Evolutionary conservation across 208 protist genomes (phyloP).

Genomic region (Trypanosoma platydactyli): DNA sequence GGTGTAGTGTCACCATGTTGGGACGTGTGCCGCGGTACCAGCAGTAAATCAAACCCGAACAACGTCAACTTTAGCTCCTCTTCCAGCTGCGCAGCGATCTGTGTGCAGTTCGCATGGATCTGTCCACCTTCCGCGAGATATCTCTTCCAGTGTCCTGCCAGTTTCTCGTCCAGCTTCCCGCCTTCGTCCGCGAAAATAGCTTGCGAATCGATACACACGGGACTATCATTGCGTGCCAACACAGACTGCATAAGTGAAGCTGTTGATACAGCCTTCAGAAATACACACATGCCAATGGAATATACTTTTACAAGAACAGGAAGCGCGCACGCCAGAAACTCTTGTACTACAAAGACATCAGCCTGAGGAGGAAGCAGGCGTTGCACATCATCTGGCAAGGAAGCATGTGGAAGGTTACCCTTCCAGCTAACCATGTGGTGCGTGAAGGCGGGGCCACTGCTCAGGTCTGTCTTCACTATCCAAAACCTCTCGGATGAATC

Average conservation of each 20-base stretch:
- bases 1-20: not conserved
- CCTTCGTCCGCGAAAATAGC: conserved; percentile 25
- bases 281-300: conserved; percentile 54
- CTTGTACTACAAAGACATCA: conserved; percentile 64
- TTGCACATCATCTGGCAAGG: conserved; percentile 36
- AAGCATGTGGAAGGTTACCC: not conserved
- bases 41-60: conserved; percentile 83
- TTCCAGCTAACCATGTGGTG: conserved; percentile 80
- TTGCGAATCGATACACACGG: conserved; percentile 70
- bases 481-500: conserved; percentile 43
- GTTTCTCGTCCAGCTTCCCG: conserved; percentile 1
- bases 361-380: conserved; percentile 39
- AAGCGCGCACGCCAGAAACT: conserved; percentile 57
- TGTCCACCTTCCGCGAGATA: conserved; percentile 60
- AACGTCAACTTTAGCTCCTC: conserved; percentile 53
- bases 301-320: conserved; percentile 89
- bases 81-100: conserved; percentile 41
- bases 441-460: conserved; percentile 69
- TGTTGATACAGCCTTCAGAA: conserved; percentile 63
- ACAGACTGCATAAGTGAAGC: conserved; percentile 37
- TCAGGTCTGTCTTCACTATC: conserved; percentile 80
- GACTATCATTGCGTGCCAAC: not conserved
- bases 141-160: conserved; percentile 37
- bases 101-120: conserved; percentile 35
- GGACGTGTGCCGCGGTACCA: conserved; percentile 48